Evolutionary conservation across 257 asterid genomes (phyloP).

Genomic region (Handroanthus guayacan): DNA sequence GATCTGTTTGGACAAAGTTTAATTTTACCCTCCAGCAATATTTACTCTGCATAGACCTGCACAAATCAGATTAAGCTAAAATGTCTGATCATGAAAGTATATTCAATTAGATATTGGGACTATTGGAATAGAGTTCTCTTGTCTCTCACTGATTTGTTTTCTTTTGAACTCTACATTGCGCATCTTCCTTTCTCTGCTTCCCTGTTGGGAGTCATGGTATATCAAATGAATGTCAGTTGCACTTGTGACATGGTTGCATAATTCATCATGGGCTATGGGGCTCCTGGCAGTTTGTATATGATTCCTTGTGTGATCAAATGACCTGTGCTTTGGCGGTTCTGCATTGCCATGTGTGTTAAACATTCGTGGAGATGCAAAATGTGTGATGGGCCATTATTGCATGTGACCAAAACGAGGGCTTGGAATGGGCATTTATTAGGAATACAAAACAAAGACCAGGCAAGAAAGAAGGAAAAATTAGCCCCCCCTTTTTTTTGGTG

Average conservation of each 20-base stretch:
- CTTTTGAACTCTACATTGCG: background rate
- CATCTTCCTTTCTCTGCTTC: background rate
- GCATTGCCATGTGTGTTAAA: too few relatives aligned
- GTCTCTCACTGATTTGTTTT: background rate
- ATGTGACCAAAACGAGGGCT: background rate
- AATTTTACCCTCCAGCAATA: background rate
- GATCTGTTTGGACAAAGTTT: too few relatives aligned
- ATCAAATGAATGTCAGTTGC: background rate
- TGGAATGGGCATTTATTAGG: too few relatives aligned
- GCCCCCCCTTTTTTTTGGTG: too few relatives aligned
- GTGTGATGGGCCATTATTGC: background rate
- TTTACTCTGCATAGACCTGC: background rate
- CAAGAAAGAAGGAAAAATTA: background rate
- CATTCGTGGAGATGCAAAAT: too few relatives aligned
- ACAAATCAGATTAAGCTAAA: background rate
- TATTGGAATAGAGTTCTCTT: background rate
- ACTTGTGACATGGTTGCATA: background rate
- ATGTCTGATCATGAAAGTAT: conserved; percentile 3
- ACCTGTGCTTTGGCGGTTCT: background rate
- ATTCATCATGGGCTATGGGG: background rate
- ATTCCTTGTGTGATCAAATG: background rate
- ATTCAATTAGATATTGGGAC: background rate
- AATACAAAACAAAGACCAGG: too few relatives aligned
- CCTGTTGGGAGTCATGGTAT: background rate
- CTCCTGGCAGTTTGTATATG: background rate